These are phyloP conservation scores for Truncatella angustata DNA, from an alignment of 2,329 filamentous ascomycete species.

Conservation along the genomic window DNA sequence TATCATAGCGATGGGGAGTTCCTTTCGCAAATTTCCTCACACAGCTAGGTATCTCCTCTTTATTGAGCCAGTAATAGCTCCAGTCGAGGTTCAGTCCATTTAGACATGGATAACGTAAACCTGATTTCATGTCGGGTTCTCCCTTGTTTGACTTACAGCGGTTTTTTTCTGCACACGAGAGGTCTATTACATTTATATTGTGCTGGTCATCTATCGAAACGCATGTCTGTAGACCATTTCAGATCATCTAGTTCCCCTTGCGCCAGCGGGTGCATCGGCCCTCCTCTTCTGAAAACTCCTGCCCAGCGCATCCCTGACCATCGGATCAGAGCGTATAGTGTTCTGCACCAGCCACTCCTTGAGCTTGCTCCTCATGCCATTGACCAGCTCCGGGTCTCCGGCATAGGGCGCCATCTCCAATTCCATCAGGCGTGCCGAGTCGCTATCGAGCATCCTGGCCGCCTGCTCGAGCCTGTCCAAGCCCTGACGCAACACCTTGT, in stretches of 20 bases:
- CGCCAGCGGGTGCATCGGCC: conserved; percentile 60
- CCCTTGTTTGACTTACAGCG: no score
- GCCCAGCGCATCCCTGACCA: conserved; percentile 78
- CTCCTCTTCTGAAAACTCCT: conserved; percentile 63
- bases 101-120: no score
- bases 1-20: no score
- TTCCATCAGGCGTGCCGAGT: conserved; percentile 68
- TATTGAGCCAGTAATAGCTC: no score
- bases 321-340: conserved; percentile 73
- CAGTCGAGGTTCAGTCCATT: no score
- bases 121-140: no score
- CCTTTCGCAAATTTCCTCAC: no score
- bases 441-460: conserved; percentile 61
- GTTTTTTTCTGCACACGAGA: no score
- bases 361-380: conserved; percentile 67
- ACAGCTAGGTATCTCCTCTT: no score
- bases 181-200: no score
- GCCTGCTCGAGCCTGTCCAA: conserved; percentile 65
- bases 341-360: conserved; percentile 88
- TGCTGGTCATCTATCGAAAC: background rate
- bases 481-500: conserved; percentile 56
- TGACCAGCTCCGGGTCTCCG: conserved; percentile 64
- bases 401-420: conserved; percentile 80
- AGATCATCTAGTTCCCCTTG: conserved; percentile 46
- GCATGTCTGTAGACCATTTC: no score